These are phyloP conservation scores for Pythium apleroticum DNA, from an alignment of 352 stramenopile species.

Conservation along the genomic window DNA sequence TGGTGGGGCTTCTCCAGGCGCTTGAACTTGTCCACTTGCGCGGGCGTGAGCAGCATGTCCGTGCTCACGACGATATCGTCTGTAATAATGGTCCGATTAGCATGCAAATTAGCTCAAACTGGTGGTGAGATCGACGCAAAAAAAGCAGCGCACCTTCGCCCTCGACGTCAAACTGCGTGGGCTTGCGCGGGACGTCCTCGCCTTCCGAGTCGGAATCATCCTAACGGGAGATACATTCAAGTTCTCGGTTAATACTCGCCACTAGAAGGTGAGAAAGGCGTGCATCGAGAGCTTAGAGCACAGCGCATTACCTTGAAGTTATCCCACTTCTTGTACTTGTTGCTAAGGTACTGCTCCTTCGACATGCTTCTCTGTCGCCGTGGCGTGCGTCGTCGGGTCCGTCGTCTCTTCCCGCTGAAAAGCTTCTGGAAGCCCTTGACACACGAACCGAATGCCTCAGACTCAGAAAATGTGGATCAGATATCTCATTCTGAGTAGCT, in stretches of 20 bases:
- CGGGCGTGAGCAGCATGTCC: slow-evolving; percentile 56
- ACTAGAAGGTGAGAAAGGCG: neutral
- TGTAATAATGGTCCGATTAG: slow-evolving; percentile 16
- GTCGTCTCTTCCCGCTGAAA: slow-evolving; percentile 1
- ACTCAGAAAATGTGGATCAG: slow-evolving; percentile 7
- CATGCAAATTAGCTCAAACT: neutral
- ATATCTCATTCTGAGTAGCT: slow-evolving; percentile 3
- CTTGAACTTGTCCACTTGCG: slow-evolving; percentile 67
- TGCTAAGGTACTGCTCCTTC: slow-evolving; percentile 74
- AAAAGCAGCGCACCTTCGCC: slow-evolving; percentile 65
- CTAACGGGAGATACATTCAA: slow-evolving; percentile 17
- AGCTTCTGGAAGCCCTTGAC: slow-evolving; percentile 28
- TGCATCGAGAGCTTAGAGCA: slow-evolving; percentile 2
- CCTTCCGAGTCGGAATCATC: slow-evolving; percentile 61
- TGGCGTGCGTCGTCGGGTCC: neutral
- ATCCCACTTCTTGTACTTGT: slow-evolving; percentile 90
- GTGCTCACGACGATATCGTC: slow-evolving; percentile 80
- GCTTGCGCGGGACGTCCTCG: slow-evolving; percentile 54
- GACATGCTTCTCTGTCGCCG: slow-evolving; percentile 26
- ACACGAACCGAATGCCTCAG: slow-evolving; percentile 5
- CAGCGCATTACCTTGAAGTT: slow-evolving; percentile 63
- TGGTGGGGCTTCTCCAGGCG: slow-evolving; percentile 76
- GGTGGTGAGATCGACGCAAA: no score
- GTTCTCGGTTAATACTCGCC: slow-evolving; percentile 6
- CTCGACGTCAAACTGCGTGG: slow-evolving; percentile 80